Evolutionary conservation across 306 rosid genomes (phyloP).

Genomic region (Castanea crenata): DNA sequence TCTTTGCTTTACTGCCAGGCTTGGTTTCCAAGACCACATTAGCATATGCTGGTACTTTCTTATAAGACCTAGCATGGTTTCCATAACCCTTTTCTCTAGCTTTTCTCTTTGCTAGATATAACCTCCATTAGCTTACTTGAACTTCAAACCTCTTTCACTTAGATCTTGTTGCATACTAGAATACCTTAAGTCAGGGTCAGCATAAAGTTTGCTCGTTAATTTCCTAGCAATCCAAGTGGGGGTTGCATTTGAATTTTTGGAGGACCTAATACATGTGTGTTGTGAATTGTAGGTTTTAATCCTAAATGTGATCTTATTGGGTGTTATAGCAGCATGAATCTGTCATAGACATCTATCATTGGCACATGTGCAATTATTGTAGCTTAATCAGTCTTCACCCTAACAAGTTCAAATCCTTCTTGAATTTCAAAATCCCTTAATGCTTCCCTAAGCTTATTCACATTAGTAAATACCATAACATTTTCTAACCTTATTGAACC

Average conservation of each 20-base stretch:
- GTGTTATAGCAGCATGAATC: background rate
- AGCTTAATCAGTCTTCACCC: background rate
- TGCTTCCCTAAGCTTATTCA: background rate
- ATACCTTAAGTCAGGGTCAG: background rate
- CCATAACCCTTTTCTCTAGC: too few species aligned
- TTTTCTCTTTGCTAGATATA: too few species aligned
- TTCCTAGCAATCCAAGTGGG: too few species aligned
- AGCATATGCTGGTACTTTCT: too few species aligned
- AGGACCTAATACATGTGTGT: too few species aligned
- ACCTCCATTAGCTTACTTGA: too few species aligned
- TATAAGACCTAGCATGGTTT: too few species aligned
- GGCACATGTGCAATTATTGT: background rate
- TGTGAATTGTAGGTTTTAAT: background rate
- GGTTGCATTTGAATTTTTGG: too few species aligned
- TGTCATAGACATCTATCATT: background rate
- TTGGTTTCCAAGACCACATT: too few species aligned
- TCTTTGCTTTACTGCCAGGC: too few species aligned
- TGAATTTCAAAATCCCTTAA: background rate
- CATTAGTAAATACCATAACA: background rate
- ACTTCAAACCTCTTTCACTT: too few species aligned
- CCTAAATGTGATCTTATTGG: background rate
- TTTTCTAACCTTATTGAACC: too few species aligned
- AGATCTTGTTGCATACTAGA: background rate
- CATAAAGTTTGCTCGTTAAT: background rate
- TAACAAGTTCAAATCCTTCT: background rate